These are phyloP conservation scores for Choricystis sp. DNA, from an alignment of 139 green algal species.

Conservation along the genomic window DNA sequence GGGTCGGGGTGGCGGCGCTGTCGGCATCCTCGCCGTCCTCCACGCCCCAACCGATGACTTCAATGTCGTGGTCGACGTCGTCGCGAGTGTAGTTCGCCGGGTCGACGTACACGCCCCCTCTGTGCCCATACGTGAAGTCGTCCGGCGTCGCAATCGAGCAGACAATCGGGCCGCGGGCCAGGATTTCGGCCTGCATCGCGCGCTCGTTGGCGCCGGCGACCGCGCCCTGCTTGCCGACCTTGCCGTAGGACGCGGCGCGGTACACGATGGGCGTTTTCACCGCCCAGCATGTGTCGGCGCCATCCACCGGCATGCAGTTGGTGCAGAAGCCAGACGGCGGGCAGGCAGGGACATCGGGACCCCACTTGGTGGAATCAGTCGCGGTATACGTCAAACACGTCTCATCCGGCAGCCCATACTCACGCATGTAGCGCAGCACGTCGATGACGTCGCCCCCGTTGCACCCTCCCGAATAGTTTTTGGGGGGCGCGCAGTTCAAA, in stretches of 20 bases:
- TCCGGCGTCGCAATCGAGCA: constrained; percentile 27
- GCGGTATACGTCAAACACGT: constrained; percentile 26
- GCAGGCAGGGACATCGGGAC: constrained; percentile 20
- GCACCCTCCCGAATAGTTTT: constrained; percentile 28
- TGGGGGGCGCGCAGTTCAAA: constrained; percentile 37
- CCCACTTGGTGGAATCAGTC: constrained; percentile 27
- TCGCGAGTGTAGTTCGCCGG: constrained; percentile 7
- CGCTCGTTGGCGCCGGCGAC: constrained; percentile 1
- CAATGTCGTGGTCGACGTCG: constrained; percentile 35
- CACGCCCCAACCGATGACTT: constrained; percentile 40
- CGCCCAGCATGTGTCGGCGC: constrained; percentile 30
- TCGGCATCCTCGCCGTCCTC: constrained; percentile 6
- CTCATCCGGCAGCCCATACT: constrained; percentile 39
- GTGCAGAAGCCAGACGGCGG: constrained; percentile 22
- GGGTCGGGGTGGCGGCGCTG: constrained; percentile 4
- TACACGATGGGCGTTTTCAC: constrained; percentile 32
- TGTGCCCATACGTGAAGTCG: constrained; percentile 32
- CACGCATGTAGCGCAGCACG: constrained; percentile 32
- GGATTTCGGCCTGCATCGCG: constrained; percentile 29
- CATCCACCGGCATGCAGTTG: constrained; percentile 37
- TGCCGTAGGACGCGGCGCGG: constrained; percentile 19
- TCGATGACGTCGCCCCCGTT: constrained; percentile 39
- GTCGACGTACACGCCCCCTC: constrained; percentile 15
- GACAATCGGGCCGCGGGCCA: constrained; percentile 20
- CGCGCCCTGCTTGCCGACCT: not conserved